Evolutionary conservation across 441 rosid species (phyloP), one percentile per base, ranked within the genome.

Genomic region (Breynia disticha): DNA sequence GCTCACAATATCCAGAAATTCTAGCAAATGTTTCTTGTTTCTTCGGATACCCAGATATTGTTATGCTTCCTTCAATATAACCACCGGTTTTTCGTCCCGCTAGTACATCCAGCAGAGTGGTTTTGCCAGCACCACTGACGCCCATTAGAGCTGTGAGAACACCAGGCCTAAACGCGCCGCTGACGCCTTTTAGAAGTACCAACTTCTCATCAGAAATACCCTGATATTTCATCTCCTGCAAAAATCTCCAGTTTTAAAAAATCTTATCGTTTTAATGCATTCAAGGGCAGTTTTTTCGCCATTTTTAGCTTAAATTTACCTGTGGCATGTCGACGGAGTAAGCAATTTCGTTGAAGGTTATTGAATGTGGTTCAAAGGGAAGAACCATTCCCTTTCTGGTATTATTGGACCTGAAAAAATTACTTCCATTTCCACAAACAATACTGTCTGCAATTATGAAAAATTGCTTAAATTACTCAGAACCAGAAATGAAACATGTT

Each of bases 71-170:
- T 15, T 71, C 75, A 15, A 77, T 59, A 54, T 71, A 67, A 17
- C 82, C 79, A 32, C 69, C 69, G 16, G 79, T 77, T 63, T 77
- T 77, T 20, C 79, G 61, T 16, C 77, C 79, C 7, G 82, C 79
- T 18, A 77, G 56, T 22, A 77, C 82, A 69, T 77, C 82, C 82
- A 77, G 69, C 50, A 77, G 54, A 11, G 79, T 77, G 37, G 82
- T 74, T 65, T 77, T 90, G 10, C 95, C 98, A 19, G 98, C 96
- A 9, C 96, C 97, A 21, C 88, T 84, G 13, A 83, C 85, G 32
- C 95, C 97, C 87, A 87, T 85, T 54, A 87, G 65, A 62, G 97
- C 95, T 11, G 96, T 87, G 13, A 90, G 89, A 56, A 90, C 84
- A 8, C 95, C 97, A 10, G 97, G 96, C 76, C 90, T 76, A 61